Evolutionary conservation across 805 yeast species (phyloP), one percentile per base, ranked within the genome.

Genomic region (Barnettozyma pratensis): DNA sequence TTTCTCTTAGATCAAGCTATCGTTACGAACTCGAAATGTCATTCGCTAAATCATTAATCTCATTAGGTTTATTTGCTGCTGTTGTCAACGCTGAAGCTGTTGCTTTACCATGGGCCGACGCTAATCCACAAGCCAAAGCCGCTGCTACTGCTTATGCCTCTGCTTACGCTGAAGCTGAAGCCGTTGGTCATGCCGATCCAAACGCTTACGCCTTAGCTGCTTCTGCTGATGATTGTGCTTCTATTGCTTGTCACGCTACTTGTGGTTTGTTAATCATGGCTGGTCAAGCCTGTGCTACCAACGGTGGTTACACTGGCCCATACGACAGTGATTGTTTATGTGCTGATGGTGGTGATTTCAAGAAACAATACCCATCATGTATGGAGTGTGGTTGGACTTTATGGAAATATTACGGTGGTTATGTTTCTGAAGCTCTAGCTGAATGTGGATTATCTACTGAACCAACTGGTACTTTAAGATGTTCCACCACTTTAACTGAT

Each of bases 381-480:
- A 54, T 65, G 39, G 64, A 60, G 31, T 66, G 70, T 57, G 70
- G 69, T 42, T 65, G 68, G 69, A 65, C 67, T 54, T 46, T 66
- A 36, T 65, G 64, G 64, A 44, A 55, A 19, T 61, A 64, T 50
- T 65, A 65, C 50, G 59, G 58, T 26, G 29, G 45, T 1, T 64
- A 49, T 52, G 54, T 66, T 34, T 43, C 57, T 1, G 45, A 53
- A n/a, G 59, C 67, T 11, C 48, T 64, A 41, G 52, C 48, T 27
- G 59, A 42, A 11, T 64, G 67, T 54, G 43, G 45, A 35, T 50
- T 55, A 36, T 48, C 58, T 14, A 53, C 63, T 27, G 48, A 54
- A 7, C 67, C 68, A 52, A 64, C 68, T 37, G 69, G 67, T 47
- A 59, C 67, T 12, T 30, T 41, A 28, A 48, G 51, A 48, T 48